phyloP scores from a whole-genome alignment of 192 early-diverging fungal genomes.

The Backusella parvicylindrica region DNA sequence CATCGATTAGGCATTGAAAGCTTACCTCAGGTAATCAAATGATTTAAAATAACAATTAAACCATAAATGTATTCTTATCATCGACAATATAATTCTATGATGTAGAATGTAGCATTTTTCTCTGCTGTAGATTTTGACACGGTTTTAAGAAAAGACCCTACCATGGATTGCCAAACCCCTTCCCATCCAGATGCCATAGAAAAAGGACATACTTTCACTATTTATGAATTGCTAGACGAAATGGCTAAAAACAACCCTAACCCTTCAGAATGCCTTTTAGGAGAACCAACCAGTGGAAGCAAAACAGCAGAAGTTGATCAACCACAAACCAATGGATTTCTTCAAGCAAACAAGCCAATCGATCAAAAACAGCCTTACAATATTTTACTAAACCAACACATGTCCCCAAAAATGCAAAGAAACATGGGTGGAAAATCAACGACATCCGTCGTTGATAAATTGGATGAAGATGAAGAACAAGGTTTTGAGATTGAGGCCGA shows the following conservation, averaged over 20 bases:
- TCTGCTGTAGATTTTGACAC: conserved; percentile 92
- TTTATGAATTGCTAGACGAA: conserved; percentile 38
- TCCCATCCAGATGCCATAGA: conserved; percentile 61
- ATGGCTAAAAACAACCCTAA: background rate
- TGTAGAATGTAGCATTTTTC: conserved; percentile 77
- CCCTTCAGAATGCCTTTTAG: background rate
- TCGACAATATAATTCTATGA: background rate
- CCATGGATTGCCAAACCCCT: conserved; percentile 83
- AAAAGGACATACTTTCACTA: conserved; percentile 46
- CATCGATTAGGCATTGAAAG: conserved; percentile 81
- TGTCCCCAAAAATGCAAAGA: background rate
- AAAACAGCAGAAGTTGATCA: background rate
- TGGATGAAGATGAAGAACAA: background rate
- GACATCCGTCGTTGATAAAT: background rate
- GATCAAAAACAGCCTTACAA: background rate
- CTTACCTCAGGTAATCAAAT: conserved; percentile 66
- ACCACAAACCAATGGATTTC: background rate
- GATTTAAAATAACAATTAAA: background rate
- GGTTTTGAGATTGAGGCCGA: background rate
- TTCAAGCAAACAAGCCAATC: background rate
- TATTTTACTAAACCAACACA: background rate
- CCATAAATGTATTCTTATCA: background rate
- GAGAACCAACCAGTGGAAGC: background rate
- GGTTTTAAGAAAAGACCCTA: conserved; percentile 88
- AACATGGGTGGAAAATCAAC: background rate